phyloP scores from a whole-genome alignment of 805 yeast species.

The Saccharomycopsis fodiens region DNA sequence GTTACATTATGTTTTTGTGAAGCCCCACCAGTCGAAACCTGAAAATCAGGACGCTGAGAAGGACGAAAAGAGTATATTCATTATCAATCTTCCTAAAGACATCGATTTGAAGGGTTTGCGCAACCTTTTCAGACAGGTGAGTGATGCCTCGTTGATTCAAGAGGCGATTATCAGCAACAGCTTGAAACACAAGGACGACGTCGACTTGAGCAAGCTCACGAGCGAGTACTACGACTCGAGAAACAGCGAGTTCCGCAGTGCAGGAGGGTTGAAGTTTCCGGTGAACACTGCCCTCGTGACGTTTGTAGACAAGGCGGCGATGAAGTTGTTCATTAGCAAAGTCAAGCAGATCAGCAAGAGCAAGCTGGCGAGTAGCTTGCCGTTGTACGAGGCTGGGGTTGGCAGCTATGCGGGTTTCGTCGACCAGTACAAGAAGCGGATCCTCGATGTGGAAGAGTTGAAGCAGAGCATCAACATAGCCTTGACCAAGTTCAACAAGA shows the following conservation, averaged over 20 bases:
- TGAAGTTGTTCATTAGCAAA: conserved; percentile 55
- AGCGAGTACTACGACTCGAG: conserved; percentile 32
- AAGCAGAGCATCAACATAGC: conserved; percentile 51
- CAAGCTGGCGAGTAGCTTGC: conserved; percentile 24
- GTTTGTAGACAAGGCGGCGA: conserved; percentile 64
- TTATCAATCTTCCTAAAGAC: conserved; percentile 67
- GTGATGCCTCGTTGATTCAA: conserved; percentile 61
- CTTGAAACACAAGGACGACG: conserved; percentile 1
- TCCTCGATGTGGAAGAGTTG: conserved; percentile 42
- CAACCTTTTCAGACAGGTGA: conserved; percentile 48
- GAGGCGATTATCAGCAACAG: conserved; percentile 25
- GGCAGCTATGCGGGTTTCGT: conserved; percentile 36
- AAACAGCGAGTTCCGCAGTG: conserved; percentile 31
- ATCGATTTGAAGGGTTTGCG: conserved; percentile 41
- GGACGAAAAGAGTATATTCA: conserved; percentile 55
- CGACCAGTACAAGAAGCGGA: conserved; percentile 31
- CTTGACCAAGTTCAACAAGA: conserved; percentile 58
- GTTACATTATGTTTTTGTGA: conserved; percentile 54
- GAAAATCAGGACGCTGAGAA: conserved; percentile 34
- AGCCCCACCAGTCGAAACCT: conserved; percentile 43
- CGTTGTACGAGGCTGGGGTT: conserved; percentile 31
- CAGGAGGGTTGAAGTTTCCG: conserved; percentile 44
- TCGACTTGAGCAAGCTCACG: conserved; percentile 17
- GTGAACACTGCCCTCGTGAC: conserved; percentile 67
- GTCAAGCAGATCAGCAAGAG: conserved; percentile 40